Evolutionary conservation across 1,139 yeast genomes (phyloP), one percentile per base, ranked within the genome.

Genomic region (Yamadazyma triangularis): DNA sequence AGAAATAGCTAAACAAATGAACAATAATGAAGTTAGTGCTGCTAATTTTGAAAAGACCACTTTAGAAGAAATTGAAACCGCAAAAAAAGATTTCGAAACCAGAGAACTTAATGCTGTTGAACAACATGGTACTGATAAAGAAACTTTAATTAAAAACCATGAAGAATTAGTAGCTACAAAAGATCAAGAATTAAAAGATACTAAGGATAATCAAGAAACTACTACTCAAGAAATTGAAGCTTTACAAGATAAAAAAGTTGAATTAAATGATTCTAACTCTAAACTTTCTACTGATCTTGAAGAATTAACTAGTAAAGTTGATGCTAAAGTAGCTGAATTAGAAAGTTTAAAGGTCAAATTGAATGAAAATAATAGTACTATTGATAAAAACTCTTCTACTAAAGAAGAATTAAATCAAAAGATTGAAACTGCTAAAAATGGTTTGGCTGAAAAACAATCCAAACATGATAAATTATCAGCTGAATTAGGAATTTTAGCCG

Each of bases 21-120:
- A 30, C 11, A 50, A 49, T 29, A 61, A 68, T 28, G 62, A 57
- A 16, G 35, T 45, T 20, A 48, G 50, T 8, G 64, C 71, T 15
- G 59, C 50, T 19, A 52, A 49, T 12, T 70, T 72, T 43, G 61
- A 70, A 31, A 53, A 50, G 13, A 56, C 57, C 22, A 64, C 73
- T 28, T 59, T 51, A 30, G 50, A 47, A 26, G 74, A 67, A 39
- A 72, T 73, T 33, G 68, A 60, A 38, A 62, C 67, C 19, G 75
- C 76, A 33, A 61, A 58, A 28, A 53, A 50, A 4, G 76, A 73
- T 33, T 72, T 53, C 34, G 68, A 57, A 31, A 59, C 60, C 19
- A 68, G 76, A 34, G 79, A 74, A 53, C 44, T 47, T 14, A 58
- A 62, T 35, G 77, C 79, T 4, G 66, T 62, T 28, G 72, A 58